A percentile compares a stretch with the other conserved stretches of the same genome.
Evolutionary conservation across 2,329 filamentous ascomycete species (phyloP).

Genomic region (Elsinoe fawcettii): DNA sequence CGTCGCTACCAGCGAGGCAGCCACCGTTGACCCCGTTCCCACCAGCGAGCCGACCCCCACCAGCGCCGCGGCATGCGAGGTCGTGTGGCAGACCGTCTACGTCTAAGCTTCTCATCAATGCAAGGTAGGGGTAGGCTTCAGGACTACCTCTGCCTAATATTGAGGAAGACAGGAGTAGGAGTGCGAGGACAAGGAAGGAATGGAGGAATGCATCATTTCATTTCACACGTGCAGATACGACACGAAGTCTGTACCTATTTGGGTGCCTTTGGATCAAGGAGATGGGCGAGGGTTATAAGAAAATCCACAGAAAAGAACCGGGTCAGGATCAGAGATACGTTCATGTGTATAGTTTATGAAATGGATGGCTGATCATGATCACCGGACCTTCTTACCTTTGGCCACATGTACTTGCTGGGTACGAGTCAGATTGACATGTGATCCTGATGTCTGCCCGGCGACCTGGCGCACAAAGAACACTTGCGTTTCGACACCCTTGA

Average conservation of each 20-base stretch:
- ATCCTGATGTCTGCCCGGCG: no score
- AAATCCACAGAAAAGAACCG: not conserved
- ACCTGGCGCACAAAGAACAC: no score
- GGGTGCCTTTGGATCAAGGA: not conserved
- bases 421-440: no score
- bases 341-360: not conserved
- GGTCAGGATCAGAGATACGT: not conserved
- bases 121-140: no score
- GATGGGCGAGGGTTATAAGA: not conserved
- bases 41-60: not conserved
- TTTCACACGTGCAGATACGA: not conserved
- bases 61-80: not conserved
- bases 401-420: no score
- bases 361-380: not conserved
- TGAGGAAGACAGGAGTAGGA: no score
- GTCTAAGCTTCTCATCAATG: not conserved
- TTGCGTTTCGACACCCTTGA: no score
- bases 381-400: no score
- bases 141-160: no score
- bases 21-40: not conserved
- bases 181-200: no score
- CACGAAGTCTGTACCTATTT: not conserved
- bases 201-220: not conserved
- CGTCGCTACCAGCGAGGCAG: not conserved
- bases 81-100: conserved; percentile 4